Conservation (phyloP, 2,329 filamentous ascomycete genomes). For the Pestalotiopsis fici region DNA sequence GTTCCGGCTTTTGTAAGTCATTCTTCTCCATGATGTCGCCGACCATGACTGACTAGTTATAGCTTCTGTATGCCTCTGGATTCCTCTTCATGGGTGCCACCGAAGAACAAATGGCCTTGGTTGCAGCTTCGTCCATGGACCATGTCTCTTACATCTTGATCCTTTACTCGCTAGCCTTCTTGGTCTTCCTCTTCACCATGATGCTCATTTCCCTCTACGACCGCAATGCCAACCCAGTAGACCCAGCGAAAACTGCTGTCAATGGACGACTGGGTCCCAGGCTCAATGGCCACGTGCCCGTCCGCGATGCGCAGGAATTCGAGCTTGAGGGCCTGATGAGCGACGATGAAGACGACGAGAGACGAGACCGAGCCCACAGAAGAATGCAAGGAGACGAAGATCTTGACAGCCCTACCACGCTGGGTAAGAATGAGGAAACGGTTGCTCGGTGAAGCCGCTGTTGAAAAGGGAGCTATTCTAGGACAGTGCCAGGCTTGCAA, state of each 20-base stretch:
- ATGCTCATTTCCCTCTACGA: conserved; percentile 86
- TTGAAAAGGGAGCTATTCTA: neutral
- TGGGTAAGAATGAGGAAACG: conserved; percentile 47
- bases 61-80: conserved; percentile 89
- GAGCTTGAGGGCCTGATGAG: conserved; percentile 89
- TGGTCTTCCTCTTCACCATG: conserved; percentile 88
- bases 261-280: conserved; percentile 39
- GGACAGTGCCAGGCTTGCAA: neutral
- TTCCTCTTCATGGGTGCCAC: conserved; percentile 98
- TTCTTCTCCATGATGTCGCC: neutral
- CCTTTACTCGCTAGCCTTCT: conserved; percentile 84
- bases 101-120: conserved; percentile 88
- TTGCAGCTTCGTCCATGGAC: conserved; percentile 74
- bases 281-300: conserved; percentile 27
- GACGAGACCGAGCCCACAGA: conserved; percentile 37
- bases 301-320: conserved; percentile 87
- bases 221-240: conserved; percentile 45
- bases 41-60: conserved; percentile 18
- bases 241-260: conserved; percentile 34
- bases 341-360: conserved; percentile 71
- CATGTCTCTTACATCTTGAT: conserved; percentile 93
- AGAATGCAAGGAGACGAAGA: conserved; percentile 32
- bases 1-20: conserved; percentile 68
- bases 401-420: conserved; percentile 48
- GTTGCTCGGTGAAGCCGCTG: conserved; percentile 22